Evolutionary conservation across 1,139 yeast genomes (phyloP).

Genomic region (Kodamaea fungicola): DNA sequence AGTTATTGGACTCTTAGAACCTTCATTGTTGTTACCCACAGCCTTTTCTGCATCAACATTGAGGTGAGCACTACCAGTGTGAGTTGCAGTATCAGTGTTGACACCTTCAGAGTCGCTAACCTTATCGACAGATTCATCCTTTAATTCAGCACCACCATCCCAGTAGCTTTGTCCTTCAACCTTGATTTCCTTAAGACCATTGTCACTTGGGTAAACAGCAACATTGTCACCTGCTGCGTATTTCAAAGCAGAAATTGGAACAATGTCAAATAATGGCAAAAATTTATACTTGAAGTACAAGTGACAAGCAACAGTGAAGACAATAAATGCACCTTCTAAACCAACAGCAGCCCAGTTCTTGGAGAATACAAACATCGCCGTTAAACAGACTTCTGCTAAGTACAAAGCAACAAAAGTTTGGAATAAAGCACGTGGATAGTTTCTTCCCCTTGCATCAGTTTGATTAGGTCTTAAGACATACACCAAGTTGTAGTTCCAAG

Average conservation of each 20-base stretch:
- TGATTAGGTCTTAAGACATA: slow-evolving; percentile 55
- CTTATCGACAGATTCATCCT: slow-evolving; percentile 6
- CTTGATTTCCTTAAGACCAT: slow-evolving; percentile 57
- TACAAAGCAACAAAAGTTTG: slow-evolving; percentile 65
- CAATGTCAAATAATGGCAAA: slow-evolving; percentile 59
- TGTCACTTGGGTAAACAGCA: slow-evolving; percentile 57
- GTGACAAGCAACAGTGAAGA: slow-evolving; percentile 52
- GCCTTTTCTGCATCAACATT: slow-evolving; percentile 16
- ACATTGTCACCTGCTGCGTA: slow-evolving; percentile 53
- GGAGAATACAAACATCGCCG: slow-evolving; percentile 66
- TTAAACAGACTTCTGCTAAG: slow-evolving; percentile 60
- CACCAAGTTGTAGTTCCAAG: slow-evolving; percentile 55
- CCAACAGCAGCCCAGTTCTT: slow-evolving; percentile 74
- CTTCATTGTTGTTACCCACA: slow-evolving; percentile 9
- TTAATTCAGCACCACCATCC: slow-evolving; percentile 43
- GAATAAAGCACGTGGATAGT: slow-evolving; percentile 63
- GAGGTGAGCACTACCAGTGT: slow-evolving; percentile 2
- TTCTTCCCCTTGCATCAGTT: slow-evolving; percentile 60
- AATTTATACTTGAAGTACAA: slow-evolving; percentile 55
- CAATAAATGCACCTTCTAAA: slow-evolving; percentile 53
- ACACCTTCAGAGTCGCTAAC: slow-evolving; percentile 9
- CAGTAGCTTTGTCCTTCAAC: slow-evolving; percentile 51
- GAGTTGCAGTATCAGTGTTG: slow-evolving; percentile 2
- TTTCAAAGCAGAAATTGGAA: slow-evolving; percentile 71
- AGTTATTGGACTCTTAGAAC: slow-evolving; percentile 13